Evolutionary conservation across 208 protist species (phyloP), one percentile per base, ranked within the genome.

Genomic region (Phytomonas sp.): DNA sequence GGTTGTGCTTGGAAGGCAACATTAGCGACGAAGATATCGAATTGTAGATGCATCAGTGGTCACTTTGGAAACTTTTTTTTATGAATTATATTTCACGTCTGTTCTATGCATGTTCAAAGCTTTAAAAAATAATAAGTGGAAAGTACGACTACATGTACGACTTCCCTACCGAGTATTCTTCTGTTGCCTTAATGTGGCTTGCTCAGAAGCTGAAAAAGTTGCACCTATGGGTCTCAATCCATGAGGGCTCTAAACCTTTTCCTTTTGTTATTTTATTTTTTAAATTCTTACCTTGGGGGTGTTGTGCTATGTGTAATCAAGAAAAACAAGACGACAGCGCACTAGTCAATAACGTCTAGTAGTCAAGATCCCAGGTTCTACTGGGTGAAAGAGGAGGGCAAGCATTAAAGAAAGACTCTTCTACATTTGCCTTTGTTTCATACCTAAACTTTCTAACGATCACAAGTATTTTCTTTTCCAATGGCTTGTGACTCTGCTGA

Each of bases 381-480:
- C 17, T 56, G 9, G 33, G 6, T 34, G 3, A 64, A 68, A 8
- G 31, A 78, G 31, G 23, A 72, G 23, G 34, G 70, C 4, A 60
- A 72, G 62, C 60, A 67, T 46, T 17, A 53, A 36, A 76, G 26
- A 62, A 34, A 43, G 8, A 64, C 40, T 70, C 56, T 73, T 32
- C 23, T 62, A 60, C 53, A 43, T 28, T 65, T 65, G 8, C 2
- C 23, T 17, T 23, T 23, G n/a, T 15, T 33, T 13, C 7, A 40
- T 9, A 60, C 56, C 36, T 0, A 60, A 60, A 67, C 23, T 62
- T 53, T 29, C 62, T 40, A 74, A 72, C 56, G 23, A 60, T 33
- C 37, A 56, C 46, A 56, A 17, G 11, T 23, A 26, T 56, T 56
- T 56, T 30, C 46, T 36, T 56, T 61, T 15, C 34, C 64, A 61